Percentiles rank a stretch among this genome's conserved stretches.
These are phyloP conservation scores for Coelastrella sp. DNA, from an alignment of 139 green algal genomes.

Conservation along the genomic window DNA sequence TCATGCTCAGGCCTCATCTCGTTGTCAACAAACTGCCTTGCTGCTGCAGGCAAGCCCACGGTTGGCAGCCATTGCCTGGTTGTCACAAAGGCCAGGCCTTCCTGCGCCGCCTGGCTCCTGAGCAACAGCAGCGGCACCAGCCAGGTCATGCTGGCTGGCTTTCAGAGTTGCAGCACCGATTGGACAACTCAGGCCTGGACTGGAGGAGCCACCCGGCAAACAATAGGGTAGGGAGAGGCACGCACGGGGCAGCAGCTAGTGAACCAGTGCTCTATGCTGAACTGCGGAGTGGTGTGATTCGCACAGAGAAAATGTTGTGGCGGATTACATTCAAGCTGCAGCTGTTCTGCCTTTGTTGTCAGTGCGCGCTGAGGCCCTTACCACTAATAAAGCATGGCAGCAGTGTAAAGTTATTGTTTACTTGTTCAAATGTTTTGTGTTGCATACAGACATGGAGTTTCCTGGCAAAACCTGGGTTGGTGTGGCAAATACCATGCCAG, in stretches of 20 bases:
- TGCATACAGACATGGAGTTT: neutral
- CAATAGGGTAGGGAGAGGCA: neutral
- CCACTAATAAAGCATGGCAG: too few relatives aligned
- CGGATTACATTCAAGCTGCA: too few relatives aligned
- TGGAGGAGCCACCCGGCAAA: constrained; percentile 10
- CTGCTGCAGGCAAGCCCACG: constrained; percentile 1
- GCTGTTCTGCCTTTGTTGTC: too few relatives aligned
- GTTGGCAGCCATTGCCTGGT: constrained; percentile 21
- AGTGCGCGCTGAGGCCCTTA: too few relatives aligned
- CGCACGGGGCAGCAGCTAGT: too few relatives aligned
- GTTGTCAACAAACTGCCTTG: too few relatives aligned
- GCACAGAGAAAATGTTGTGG: too few relatives aligned
- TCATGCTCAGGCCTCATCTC: too few relatives aligned
- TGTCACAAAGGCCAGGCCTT: neutral
- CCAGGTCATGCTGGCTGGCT: neutral
- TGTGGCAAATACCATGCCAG: constrained; percentile 18
- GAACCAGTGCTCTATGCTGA: too few relatives aligned
- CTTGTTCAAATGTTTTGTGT: neutral
- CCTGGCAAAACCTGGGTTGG: constrained; percentile 6
- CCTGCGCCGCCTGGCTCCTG: constrained; percentile 39
- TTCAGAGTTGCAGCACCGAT: constrained; percentile 9
- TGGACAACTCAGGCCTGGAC: constrained; percentile 10
- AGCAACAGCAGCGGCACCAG: constrained; percentile 49
- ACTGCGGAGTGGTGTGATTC: too few relatives aligned
- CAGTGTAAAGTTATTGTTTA: neutral